Conservation (phyloP, 306 rosid genomes). For the Castanea mollissima region DNA sequence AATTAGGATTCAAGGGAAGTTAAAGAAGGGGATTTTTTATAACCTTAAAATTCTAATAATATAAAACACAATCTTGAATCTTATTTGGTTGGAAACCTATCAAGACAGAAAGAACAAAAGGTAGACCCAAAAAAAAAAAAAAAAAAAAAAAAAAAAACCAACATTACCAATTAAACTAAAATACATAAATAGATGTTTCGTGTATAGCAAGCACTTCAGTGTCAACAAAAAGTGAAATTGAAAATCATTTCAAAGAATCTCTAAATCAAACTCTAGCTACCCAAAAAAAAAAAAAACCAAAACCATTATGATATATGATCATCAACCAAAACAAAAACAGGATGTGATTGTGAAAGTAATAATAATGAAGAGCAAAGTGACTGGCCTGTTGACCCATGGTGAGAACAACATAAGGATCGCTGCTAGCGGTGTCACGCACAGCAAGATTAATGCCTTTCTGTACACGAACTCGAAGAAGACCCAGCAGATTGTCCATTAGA, state of each 20-base stretch:
- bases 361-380: not conserved
- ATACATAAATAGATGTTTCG: no score
- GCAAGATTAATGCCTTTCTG: constrained; percentile 66
- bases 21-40: no score
- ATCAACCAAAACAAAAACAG: not conserved
- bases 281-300: not conserved
- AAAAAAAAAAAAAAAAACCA: no score
- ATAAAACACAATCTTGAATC: not conserved
- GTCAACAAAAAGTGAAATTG: no score
- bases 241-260: no score
- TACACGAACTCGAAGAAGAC: constrained; percentile 72
- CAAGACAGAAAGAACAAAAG: not conserved
- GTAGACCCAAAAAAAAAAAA: not conserved
- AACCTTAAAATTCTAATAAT: no score
- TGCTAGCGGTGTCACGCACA: constrained; percentile 59
- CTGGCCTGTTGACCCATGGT: constrained; percentile 50
- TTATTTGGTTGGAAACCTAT: not conserved
- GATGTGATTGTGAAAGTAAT: not conserved
- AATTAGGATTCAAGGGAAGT: no score
- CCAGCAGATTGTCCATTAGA: constrained; percentile 46
- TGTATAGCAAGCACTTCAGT: no score
- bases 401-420: constrained; percentile 77
- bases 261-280: not conserved
- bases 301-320: no score
- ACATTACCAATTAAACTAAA: no score